A percentile compares a stretch with the other conserved stretches of the same genome.
Evolutionary conservation across 148 eudicot genomes (phyloP).

Genomic region (Fallopia convolvulus): DNA sequence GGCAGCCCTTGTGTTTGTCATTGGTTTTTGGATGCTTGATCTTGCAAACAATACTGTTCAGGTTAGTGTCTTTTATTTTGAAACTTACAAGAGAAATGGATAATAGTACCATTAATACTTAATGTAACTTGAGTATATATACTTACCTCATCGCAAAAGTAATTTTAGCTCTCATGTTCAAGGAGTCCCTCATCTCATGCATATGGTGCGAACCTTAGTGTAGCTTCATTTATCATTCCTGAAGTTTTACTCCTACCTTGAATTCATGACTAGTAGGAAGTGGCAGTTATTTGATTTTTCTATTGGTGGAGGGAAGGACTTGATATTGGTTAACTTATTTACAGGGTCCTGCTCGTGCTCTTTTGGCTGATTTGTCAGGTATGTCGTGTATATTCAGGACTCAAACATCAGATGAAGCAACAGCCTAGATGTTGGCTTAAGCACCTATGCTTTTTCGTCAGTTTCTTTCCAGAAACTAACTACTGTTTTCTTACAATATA

Average conservation of each 20-base stretch:
- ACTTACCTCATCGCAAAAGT: not conserved
- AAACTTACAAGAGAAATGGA: not conserved
- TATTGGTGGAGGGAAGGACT: not conserved
- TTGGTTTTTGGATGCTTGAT: conserved; percentile 98
- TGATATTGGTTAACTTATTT: conserved; percentile 6
- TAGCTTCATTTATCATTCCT: not conserved
- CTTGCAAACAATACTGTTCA: conserved; percentile 98
- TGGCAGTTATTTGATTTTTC: not conserved
- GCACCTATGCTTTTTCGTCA: conserved; percentile 1
- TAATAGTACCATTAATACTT: not conserved
- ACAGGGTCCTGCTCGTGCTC: conserved; percentile 99
- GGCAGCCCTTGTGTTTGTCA: conserved; percentile 81
- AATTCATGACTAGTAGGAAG: not conserved
- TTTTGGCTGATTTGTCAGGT: conserved; percentile 96
- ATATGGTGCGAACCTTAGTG: not conserved
- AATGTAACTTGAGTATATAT: not conserved
- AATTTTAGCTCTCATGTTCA: not conserved
- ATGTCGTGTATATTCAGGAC: not conserved
- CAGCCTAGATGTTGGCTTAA: not conserved
- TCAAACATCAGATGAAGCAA: not conserved
- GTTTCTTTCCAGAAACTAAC: conserved; percentile 11
- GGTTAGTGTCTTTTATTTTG: conserved; percentile 31
- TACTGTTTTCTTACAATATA: conserved; percentile 16
- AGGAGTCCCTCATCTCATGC: not conserved
- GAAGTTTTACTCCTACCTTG: not conserved